Percentiles rank a stretch among this genome's conserved stretches.
phyloP scores from a whole-genome alignment of 208 protist genomes.

The Crithidia thermophila region DNA sequence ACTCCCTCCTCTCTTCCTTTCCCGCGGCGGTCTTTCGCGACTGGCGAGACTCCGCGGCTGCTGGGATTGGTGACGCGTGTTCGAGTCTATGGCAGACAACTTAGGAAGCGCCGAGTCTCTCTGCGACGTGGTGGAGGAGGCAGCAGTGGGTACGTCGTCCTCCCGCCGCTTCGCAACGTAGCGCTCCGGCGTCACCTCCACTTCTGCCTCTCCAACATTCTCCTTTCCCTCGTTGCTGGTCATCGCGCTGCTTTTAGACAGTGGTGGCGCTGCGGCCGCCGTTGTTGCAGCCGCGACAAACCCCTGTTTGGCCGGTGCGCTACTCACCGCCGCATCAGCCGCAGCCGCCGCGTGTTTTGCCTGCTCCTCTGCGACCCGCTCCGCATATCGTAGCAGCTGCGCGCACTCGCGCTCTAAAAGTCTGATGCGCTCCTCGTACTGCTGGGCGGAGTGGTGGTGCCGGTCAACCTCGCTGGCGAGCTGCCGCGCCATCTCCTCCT shows the following conservation, averaged over 20 bases:
- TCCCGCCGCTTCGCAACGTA: conserved; percentile 1
- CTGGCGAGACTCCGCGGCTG: too few relatives aligned
- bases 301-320: too few relatives aligned
- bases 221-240: background rate
- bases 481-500: conserved; percentile 55
- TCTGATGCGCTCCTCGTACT: conserved; percentile 61
- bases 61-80: too few relatives aligned
- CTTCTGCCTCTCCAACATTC: conserved; percentile 12
- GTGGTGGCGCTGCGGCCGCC: background rate
- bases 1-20: too few relatives aligned
- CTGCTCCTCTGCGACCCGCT: conserved; percentile 15
- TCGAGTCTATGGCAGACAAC: too few relatives aligned
- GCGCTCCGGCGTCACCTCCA: conserved; percentile 25
- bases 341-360: too few relatives aligned
- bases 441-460: conserved; percentile 55
- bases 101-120: too few relatives aligned
- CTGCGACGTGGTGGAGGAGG: too few relatives aligned
- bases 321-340: too few relatives aligned
- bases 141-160: background rate
- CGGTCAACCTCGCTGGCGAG: conserved; percentile 57
- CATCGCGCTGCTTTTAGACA: background rate
- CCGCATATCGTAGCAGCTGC: conserved; percentile 25
- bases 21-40: too few relatives aligned
- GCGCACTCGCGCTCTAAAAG: conserved; percentile 48
- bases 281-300: background rate